phyloP scores from a whole-genome alignment of 768 basidiomycete species.

The Kondoa subrosea region DNA sequence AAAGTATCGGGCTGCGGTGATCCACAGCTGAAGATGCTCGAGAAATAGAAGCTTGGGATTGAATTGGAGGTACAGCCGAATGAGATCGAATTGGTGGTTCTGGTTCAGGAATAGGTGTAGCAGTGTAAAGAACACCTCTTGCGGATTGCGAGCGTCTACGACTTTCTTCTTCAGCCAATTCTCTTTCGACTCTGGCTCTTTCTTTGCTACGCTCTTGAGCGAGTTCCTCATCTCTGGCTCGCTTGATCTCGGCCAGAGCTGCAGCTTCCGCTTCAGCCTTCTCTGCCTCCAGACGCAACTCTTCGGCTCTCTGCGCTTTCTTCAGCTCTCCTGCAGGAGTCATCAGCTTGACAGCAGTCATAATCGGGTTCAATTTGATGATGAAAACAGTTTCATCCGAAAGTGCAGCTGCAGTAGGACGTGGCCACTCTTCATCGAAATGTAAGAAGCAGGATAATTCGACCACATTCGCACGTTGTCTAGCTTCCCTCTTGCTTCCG shows the following conservation, averaged over 20 bases:
- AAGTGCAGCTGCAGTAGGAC: not conserved
- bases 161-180: not conserved
- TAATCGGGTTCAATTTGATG: not conserved
- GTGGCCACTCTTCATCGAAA: not conserved
- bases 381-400: not conserved
- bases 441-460: conserved; percentile 1
- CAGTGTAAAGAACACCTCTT: not conserved
- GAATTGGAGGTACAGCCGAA: too few relatives aligned
- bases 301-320: not conserved
- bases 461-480: not conserved
- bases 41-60: too few relatives aligned
- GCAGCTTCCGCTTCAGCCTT: not conserved
- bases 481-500: not conserved
- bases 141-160: not conserved
- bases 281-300: not conserved
- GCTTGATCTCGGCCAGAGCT: not conserved
- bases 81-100: not conserved
- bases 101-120: not conserved
- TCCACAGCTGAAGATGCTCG: too few relatives aligned
- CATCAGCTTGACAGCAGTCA: not conserved
- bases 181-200: not conserved
- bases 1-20: too few relatives aligned
- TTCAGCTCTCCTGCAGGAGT: not conserved
- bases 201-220: not conserved
- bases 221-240: not conserved